phyloP scores from a whole-genome alignment of 2,329 filamentous ascomycete species.

The Arthrobotrys musiformis region DNA sequence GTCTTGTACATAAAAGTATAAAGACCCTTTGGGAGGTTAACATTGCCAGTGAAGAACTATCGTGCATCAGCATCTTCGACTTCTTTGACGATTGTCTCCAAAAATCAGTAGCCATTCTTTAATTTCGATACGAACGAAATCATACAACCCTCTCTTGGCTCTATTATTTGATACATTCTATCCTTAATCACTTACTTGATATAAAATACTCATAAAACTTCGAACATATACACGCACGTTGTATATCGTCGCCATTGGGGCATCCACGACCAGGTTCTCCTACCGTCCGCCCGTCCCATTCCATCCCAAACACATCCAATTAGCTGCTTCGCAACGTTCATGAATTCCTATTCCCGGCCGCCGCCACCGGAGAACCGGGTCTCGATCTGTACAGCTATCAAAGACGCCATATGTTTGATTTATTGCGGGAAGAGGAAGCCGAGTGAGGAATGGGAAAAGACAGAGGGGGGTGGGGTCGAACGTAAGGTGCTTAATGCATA shows the following conservation, averaged over 20 bases:
- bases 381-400: slow-evolving; percentile 26
- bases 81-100: too few species aligned
- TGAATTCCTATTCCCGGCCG: slow-evolving; percentile 29
- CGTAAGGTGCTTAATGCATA: background rate
- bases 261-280: background rate
- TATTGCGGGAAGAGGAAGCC: background rate
- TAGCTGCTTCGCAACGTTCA: slow-evolving; percentile 40
- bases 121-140: too few species aligned
- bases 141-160: slow-evolving; percentile 10
- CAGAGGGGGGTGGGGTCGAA: background rate
- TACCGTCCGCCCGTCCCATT: slow-evolving; percentile 6
- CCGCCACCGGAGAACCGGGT: slow-evolving; percentile 7
- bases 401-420: slow-evolving; percentile 30
- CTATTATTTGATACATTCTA: background rate
- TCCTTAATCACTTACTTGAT: too few species aligned
- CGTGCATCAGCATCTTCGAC: background rate
- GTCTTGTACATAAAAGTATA: too few species aligned
- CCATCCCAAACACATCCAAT: too few species aligned
- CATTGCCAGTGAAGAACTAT: too few species aligned
- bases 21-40: too few species aligned
- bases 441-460: background rate
- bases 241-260: slow-evolving; percentile 20
- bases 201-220: background rate
- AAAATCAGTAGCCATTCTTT: too few species aligned
- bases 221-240: background rate